phyloP scores from a whole-genome alignment of 129 eudicot genomes.

The Flaveria linearis region DNA sequence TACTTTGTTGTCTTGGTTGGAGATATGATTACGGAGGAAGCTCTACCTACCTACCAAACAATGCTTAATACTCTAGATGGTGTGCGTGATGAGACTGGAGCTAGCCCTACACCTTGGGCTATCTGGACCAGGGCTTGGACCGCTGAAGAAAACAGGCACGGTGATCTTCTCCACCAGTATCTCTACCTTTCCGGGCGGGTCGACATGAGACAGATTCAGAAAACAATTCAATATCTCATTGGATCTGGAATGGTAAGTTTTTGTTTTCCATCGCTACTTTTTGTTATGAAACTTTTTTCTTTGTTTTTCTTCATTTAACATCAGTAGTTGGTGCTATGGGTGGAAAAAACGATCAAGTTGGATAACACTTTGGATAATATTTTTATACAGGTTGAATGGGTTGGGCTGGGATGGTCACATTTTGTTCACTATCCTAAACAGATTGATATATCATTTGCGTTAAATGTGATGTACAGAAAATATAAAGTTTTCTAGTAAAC shows the following conservation, averaged over 20 bases:
- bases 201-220: slow-evolving; percentile 81
- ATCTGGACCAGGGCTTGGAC: slow-evolving; percentile 97
- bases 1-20: slow-evolving; percentile 81
- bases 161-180: slow-evolving; percentile 86
- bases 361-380: not conserved
- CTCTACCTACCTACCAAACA: slow-evolving; percentile 89
- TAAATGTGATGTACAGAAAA: not conserved
- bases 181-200: slow-evolving; percentile 83
- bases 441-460: not conserved
- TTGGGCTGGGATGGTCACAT: not conserved
- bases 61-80: slow-evolving; percentile 93
- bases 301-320: not conserved
- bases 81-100: slow-evolving; percentile 91
- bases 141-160: slow-evolving; percentile 97
- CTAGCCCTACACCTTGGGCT: slow-evolving; percentile 91
- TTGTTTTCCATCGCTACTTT: not conserved
- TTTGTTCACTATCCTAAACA: not conserved
- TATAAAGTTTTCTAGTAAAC: not conserved
- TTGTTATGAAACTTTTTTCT: not conserved
- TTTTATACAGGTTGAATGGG: not conserved
- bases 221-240: slow-evolving; percentile 85
- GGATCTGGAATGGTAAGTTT: slow-evolving; percentile 91
- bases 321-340: not conserved
- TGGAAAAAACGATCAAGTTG: not conserved
- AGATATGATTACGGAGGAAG: slow-evolving; percentile 95